These are phyloP conservation scores for Cyclostephanos tholiformis DNA, from an alignment of 108 stramenopile species.

Conservation along the genomic window DNA sequence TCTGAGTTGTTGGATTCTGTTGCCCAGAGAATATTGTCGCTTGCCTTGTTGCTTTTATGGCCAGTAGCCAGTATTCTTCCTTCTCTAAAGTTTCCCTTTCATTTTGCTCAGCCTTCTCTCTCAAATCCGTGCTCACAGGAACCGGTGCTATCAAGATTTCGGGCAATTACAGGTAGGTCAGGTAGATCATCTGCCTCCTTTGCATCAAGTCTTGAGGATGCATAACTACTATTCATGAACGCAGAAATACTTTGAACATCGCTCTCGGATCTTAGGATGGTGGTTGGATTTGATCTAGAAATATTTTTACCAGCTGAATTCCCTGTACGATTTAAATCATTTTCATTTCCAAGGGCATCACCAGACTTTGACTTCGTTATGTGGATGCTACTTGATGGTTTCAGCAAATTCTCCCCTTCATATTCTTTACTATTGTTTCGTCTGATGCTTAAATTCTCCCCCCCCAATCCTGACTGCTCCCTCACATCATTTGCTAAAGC, in stretches of 20 bases:
- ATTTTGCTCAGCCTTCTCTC: not conserved
- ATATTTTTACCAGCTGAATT: too few relatives aligned
- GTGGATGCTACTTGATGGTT: not conserved
- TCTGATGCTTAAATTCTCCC: constrained; percentile 18
- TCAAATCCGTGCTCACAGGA: not conserved
- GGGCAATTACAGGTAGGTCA: not conserved
- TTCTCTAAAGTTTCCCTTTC: not conserved
- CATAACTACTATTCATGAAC: not conserved
- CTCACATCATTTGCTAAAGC: constrained; percentile 33
- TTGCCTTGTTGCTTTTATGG: too few relatives aligned
- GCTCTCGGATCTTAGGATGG: not conserved
- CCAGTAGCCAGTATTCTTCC: too few relatives aligned
- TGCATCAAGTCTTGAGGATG: not conserved
- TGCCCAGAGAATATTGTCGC: too few relatives aligned
- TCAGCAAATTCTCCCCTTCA: not conserved
- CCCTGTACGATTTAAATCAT: too few relatives aligned
- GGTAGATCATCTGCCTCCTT: not conserved
- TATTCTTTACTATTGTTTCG: not conserved
- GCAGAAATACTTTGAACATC: not conserved
- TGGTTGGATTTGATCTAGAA: not conserved
- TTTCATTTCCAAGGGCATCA: too few relatives aligned
- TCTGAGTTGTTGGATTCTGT: too few relatives aligned
- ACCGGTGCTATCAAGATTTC: not conserved
- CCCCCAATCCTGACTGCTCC: constrained; percentile 34
- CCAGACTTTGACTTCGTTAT: not conserved